Percentiles rank a stretch among this genome's conserved stretches.
Evolutionary conservation across 176 grass and related monocot species (phyloP).

Genomic region (bread wheat (Triticum aestivum)): IWGSC_CS_RefSeq_v2.1 NC_057810.1:724979923-724980422

Average conservation of each 20-base stretch:
- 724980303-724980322: constrained; percentile 69
- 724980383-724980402: too few species aligned
- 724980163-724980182: not conserved
- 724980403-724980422: too few species aligned
- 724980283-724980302: constrained; percentile 63
- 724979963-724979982: constrained; percentile 29
- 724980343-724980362: constrained; percentile 62
- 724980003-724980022: constrained; percentile 18
- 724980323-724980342: constrained; percentile 88
- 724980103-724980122: not conserved
- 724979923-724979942: not conserved
- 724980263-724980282: constrained; percentile 28
- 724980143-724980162: not conserved
- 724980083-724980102: not conserved
- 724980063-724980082: constrained; percentile 29
- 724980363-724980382: constrained; percentile 73
- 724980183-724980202: not conserved
- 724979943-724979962: not conserved
- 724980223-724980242: constrained; percentile 1
- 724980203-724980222: constrained; percentile 8
- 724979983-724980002: constrained; percentile 44
- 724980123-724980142: too few species aligned
- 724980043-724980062: constrained; percentile 8
- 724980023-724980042: constrained; percentile 14
- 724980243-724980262: not conserved